A percentile compares a stretch with the other conserved stretches of the same genome.
phyloP scores from a whole-genome alignment of 108 stramenopile genomes.

The Conticribra guillardii region DNA sequence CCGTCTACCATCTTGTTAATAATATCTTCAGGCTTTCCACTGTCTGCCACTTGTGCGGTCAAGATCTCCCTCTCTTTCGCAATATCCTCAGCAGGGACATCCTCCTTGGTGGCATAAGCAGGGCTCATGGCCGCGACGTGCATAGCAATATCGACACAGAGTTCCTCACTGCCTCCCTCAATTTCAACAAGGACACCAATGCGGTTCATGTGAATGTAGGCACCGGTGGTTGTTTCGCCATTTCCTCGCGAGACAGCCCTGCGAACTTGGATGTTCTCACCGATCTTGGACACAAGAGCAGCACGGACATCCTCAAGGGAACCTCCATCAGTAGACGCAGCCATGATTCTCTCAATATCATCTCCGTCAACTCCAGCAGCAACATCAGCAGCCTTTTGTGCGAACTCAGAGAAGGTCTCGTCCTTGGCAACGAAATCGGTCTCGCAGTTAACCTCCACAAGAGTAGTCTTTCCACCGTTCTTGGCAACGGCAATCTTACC shows the following conservation, averaged over 20 bases:
- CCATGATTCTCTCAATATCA: conserved; percentile 58
- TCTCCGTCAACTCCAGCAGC: conserved; percentile 49
- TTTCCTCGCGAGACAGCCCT: conserved; percentile 55
- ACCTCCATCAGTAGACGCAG: conserved; percentile 45
- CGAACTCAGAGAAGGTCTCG: conserved; percentile 67
- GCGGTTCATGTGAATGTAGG: conserved; percentile 76
- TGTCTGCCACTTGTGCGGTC: conserved; percentile 63
- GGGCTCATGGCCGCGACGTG: conserved; percentile 87
- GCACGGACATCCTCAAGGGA: conserved; percentile 58
- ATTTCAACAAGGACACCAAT: conserved; percentile 72
- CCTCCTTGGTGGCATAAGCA: conserved; percentile 70
- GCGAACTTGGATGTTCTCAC: conserved; percentile 82
- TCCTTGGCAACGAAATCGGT: conserved; percentile 88
- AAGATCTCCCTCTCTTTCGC: conserved; percentile 75
- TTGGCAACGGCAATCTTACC: conserved; percentile 69
- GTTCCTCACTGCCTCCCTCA: conserved; percentile 57
- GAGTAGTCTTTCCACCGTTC: conserved; percentile 63
- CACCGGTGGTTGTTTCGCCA: conserved; percentile 54
- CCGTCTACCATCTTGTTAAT: conserved; percentile 87
- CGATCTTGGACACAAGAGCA: conserved; percentile 80
- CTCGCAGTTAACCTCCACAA: conserved; percentile 90
- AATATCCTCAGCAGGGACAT: conserved; percentile 75
- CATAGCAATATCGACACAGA: conserved; percentile 75
- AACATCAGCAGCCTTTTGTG: conserved; percentile 62
- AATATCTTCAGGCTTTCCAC: conserved; percentile 84